Base-by-base conservation (phyloP, 148 eudicot genomes). In the Euryodendron excelsum region DNA sequence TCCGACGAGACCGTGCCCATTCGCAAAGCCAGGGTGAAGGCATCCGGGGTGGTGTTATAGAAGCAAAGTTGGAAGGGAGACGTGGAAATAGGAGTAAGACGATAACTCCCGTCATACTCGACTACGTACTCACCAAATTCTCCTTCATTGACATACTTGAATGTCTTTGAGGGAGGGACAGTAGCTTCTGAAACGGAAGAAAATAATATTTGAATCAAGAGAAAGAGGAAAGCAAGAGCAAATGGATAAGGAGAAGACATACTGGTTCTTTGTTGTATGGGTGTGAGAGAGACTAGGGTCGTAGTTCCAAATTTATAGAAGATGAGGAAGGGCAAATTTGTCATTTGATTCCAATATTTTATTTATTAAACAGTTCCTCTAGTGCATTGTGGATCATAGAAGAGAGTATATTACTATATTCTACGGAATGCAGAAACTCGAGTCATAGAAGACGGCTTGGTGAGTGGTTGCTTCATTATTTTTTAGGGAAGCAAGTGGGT, bases 71-170 rank as follows among this genome's bases (percentile, higher is more conserved):
- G 85, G 71, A 85, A 85, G 0, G 85, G 85, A 34, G 73, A 78
- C 0, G 13, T 76, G 67, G 33, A 83, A 20, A 82, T 12, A 21
- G 44, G 8, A 8, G 80, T 70, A n/a, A 74, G 60, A 4, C 83
- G 86, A 30, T 87, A 85, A 69, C 55, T 71, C 0, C 76, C 88
- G 34, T 53, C 75, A 66, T 87, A 85, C 44, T 91, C 92, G 23
- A 83, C 84, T n/a, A 87, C 69, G 78, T 89, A 89, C 28, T 85
- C 83, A 0, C 94, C 92, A 7, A 89, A 85, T 37, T 87, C 91
- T 23, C 92, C 90, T 76, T 83, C 76, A 45, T 91, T 91, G 14
- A 88, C 86, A 66, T 58, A 79, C 73, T 84, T 89, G 76, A 91
- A 88, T 4, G 92, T 86, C 30, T 65, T 45, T 0, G 79, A 68